These are phyloP conservation scores for Neonectria hederae DNA, from an alignment of 2,329 filamentous ascomycete species.

Conservation along the genomic window DNA sequence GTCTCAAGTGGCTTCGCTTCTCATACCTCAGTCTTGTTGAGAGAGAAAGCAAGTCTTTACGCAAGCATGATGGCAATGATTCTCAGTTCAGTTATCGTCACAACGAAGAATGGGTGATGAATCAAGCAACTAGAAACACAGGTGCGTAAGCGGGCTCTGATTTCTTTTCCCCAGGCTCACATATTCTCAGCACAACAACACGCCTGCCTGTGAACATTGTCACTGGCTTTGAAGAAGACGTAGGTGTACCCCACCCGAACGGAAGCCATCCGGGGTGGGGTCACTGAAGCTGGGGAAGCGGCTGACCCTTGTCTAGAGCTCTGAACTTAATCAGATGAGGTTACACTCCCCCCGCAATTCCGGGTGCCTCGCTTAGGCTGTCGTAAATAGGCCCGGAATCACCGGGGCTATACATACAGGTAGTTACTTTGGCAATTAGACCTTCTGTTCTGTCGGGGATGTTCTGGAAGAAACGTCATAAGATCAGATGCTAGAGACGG, in stretches of 20 bases:
- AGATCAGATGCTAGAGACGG: too few species aligned
- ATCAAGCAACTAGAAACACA: not conserved
- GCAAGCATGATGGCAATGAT: not conserved
- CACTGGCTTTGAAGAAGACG: not conserved
- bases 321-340: not conserved
- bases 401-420: too few species aligned
- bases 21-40: not conserved
- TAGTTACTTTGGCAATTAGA: too few species aligned
- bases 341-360: not conserved
- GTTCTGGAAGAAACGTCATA: too few species aligned
- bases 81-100: too few species aligned
- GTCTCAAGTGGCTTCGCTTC: not conserved
- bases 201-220: not conserved
- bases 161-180: too few species aligned
- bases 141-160: too few species aligned
- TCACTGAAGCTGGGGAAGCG: not conserved
- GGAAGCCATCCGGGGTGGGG: not conserved
- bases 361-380: not conserved
- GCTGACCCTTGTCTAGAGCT: not conserved
- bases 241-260: not conserved
- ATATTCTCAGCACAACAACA: not conserved
- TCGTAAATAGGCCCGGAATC: too few species aligned
- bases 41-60: not conserved
- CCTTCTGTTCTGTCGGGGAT: too few species aligned
- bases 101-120: not conserved